Evolutionary conservation across 73 alveolate species (phyloP), one percentile per base, ranked within the genome.

Genomic region (Paramecium bursaria): DNA sequence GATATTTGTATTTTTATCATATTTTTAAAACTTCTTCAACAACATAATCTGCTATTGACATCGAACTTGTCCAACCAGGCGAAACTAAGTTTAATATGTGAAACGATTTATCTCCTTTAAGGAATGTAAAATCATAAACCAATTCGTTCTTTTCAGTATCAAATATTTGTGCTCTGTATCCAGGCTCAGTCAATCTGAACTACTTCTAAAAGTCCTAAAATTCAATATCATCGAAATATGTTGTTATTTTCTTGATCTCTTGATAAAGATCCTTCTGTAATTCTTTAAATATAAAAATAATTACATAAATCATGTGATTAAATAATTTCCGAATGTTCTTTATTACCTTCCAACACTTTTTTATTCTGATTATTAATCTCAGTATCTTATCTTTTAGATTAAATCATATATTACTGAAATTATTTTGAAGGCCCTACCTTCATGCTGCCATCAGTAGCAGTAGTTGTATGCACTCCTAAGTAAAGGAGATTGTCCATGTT

Each of bases 1-100:
- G 2, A 21, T 26, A 2, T 23, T 14, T 53, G 33, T 57, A 67
- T 21, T 39, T 67, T 39, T 35, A 67, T n/a, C 33, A 30, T 30
- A 87, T 86, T 26, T 86, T 48, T 46, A 86, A 61, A 4, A 61
- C 88, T 25, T 92, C 61, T 46, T 93, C 86, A 54, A 73, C 19
- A 22, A 79, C 50, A 54, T 79, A 51, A 31, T 92, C 91, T 31
- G 97, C 85, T 31, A 94, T 88, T 13, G 96, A 94, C 27, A 87
- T 42, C 1, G 95, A 86, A 46, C 96, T 82, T 21, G 98, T 94
- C 92, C 92, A 94, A 1, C 98, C 98, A n/a, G 98, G 98, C 0
- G 98, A 94, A 3, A 93, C 94, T 1, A 89, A 80, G 60, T 92
- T 94, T 22, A 94, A 52, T 11, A 94, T 39, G 49, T 94, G 98